Evolutionary conservation across 352 stramenopile genomes (phyloP).

Genomic region (Phytophthora cryptogea): DNA sequence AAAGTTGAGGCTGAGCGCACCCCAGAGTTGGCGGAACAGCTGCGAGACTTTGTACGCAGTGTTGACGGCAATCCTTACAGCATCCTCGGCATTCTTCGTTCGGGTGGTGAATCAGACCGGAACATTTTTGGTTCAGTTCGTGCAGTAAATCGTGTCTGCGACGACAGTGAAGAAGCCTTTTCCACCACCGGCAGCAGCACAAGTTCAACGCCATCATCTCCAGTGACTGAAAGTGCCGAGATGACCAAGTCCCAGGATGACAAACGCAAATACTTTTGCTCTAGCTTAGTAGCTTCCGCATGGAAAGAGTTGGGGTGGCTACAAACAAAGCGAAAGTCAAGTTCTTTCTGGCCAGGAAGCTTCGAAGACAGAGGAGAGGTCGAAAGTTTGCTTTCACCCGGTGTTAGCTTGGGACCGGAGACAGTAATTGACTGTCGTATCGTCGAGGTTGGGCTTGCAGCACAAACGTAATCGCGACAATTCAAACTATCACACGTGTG

Average conservation of each 20-base stretch:
- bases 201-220: constrained; percentile 26
- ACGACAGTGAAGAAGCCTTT: constrained; percentile 21
- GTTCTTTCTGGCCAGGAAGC: constrained; percentile 84
- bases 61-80: constrained; percentile 87
- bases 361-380: constrained; percentile 83
- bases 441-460: constrained; percentile 76
- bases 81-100: constrained; percentile 75
- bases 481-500: not conserved
- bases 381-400: constrained; percentile 54
- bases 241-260: constrained; percentile 13
- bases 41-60: constrained; percentile 61
- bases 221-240: constrained; percentile 7
- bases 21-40: constrained; percentile 39
- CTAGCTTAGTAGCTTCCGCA: constrained; percentile 74
- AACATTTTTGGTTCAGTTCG: constrained; percentile 17
- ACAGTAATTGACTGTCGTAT: constrained; percentile 82
- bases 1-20: constrained; percentile 53
- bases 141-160: constrained; percentile 2
- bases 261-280: constrained; percentile 88
- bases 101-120: constrained; percentile 55
- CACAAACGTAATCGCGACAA: constrained; percentile 28
- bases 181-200: constrained; percentile 25
- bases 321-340: constrained; percentile 64
- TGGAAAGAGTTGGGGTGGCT: constrained; percentile 84
- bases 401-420: constrained; percentile 56